phyloP scores from a whole-genome alignment of 2,329 filamentous ascomycete species.

The Fusarium musae region DNA sequence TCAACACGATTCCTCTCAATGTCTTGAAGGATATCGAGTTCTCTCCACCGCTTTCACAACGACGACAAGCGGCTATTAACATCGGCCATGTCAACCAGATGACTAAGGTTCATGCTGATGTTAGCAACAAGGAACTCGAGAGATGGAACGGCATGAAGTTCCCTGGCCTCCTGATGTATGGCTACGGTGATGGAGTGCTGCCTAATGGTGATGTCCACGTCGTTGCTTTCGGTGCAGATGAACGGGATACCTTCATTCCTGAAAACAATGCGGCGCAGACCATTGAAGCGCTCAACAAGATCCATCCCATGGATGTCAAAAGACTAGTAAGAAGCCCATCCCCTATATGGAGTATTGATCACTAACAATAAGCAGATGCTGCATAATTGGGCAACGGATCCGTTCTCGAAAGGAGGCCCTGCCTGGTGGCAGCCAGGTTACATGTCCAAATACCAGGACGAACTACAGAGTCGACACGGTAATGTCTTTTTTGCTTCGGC shows the following conservation, averaged over 20 bases:
- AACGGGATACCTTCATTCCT: neutral
- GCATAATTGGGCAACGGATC: neutral
- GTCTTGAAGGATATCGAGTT: neutral
- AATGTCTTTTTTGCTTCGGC: neutral
- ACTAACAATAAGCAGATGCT: neutral
- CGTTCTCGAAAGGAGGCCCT: neutral
- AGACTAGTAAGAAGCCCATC: neutral
- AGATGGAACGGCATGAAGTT: neutral
- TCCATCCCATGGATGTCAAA: neutral
- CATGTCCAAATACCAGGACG: neutral
- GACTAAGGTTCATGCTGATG: neutral
- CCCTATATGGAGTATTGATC: accelerated
- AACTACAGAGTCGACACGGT: neutral
- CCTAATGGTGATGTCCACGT: neutral
- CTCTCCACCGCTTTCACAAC: neutral
- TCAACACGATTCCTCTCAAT: neutral
- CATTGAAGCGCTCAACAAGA: neutral
- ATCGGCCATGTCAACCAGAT: neutral
- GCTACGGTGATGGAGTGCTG: neutral
- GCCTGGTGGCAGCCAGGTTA: neutral
- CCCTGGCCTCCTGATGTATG: neutral
- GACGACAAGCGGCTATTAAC: accelerated
- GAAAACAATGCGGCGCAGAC: neutral
- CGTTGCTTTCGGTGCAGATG: neutral
- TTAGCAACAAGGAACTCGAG: neutral